Evolutionary conservation across 2,329 filamentous ascomycete genomes (phyloP).

Genomic region (Claviceps maximensis): DNA sequence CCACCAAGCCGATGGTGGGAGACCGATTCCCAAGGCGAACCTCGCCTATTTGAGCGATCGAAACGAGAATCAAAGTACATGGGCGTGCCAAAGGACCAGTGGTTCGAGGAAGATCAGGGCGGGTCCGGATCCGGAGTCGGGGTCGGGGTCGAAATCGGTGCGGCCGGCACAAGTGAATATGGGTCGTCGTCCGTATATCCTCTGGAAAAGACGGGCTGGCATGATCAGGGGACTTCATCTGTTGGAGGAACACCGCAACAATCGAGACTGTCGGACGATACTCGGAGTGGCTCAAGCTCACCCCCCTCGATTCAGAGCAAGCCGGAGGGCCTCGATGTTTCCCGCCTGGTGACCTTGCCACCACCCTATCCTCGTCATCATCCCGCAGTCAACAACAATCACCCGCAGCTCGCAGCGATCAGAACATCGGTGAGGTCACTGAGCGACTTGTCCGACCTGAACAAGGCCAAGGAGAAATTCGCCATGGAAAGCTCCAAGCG

Average conservation of each 20-base stretch:
- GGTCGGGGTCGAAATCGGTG: neutral
- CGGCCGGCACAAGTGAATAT: slow-evolving; percentile 24
- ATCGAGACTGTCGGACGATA: slow-evolving; percentile 24
- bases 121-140: slow-evolving; percentile 4
- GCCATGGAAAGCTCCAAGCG: slow-evolving; percentile 42
- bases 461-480: slow-evolving; percentile 52
- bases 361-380: slow-evolving; percentile 91
- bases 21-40: slow-evolving; percentile 57
- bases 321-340: slow-evolving; percentile 63
- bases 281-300: slow-evolving; percentile 26
- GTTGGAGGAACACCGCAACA: slow-evolving; percentile 27
- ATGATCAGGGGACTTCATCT: slow-evolving; percentile 29
- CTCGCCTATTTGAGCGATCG: slow-evolving; percentile 55
- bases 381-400: slow-evolving; percentile 89
- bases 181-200: slow-evolving; percentile 36
- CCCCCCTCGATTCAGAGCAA: slow-evolving; percentile 30
- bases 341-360: slow-evolving; percentile 79
- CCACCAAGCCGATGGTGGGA: slow-evolving; percentile 96
- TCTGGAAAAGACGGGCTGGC: slow-evolving; percentile 42
- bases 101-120: slow-evolving; percentile 36
- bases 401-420: slow-evolving; percentile 73
- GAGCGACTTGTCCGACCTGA: slow-evolving; percentile 60
- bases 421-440: slow-evolving; percentile 61
- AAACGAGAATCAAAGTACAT: slow-evolving; percentile 95
- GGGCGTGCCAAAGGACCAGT: slow-evolving; percentile 76